Conservation (phyloP, 441 rosid species). For the Euphorbia celastroides region DNA sequence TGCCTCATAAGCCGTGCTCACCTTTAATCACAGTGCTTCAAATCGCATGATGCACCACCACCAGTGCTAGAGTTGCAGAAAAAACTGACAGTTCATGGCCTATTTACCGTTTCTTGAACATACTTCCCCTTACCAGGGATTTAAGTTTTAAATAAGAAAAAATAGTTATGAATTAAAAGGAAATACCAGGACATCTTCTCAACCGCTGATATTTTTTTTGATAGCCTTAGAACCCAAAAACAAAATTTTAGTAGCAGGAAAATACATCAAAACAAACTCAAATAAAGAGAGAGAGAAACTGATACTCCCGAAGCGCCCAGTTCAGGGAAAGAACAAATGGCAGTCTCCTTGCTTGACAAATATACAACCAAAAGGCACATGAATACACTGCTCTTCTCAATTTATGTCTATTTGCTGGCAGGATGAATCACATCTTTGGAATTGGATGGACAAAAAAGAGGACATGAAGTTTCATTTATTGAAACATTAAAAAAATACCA, state of each 20-base stretch:
- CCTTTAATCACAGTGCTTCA: conserved; percentile 84
- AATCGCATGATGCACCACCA: conserved; percentile 82
- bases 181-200: conserved; percentile 76
- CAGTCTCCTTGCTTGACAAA: conserved; percentile 48
- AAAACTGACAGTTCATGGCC: conserved; percentile 64
- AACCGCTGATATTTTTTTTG: conserved; percentile 63
- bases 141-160: conserved; percentile 30
- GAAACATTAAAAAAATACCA: conserved; percentile 22
- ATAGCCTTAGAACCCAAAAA: conserved; percentile 64
- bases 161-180: conserved; percentile 34
- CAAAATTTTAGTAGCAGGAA: conserved; percentile 47
- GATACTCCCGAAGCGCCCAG: conserved; percentile 60
- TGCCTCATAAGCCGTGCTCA: conserved; percentile 89
- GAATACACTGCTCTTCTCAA: conserved; percentile 44
- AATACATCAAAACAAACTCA: conserved; percentile 32
- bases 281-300: conserved; percentile 48
- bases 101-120: conserved; percentile 59
- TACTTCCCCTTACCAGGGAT: conserved; percentile 97
- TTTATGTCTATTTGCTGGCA: conserved; percentile 38
- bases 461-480: conserved; percentile 21
- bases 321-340: conserved; percentile 36
- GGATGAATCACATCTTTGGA: conserved; percentile 50
- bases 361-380: conserved; percentile 42
- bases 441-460: conserved; percentile 28
- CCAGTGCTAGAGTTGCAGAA: conserved; percentile 77